These are phyloP conservation scores for Macrophomina tecta DNA, from an alignment of 2,329 filamentous ascomycete species.

Conservation along the genomic window DNA sequence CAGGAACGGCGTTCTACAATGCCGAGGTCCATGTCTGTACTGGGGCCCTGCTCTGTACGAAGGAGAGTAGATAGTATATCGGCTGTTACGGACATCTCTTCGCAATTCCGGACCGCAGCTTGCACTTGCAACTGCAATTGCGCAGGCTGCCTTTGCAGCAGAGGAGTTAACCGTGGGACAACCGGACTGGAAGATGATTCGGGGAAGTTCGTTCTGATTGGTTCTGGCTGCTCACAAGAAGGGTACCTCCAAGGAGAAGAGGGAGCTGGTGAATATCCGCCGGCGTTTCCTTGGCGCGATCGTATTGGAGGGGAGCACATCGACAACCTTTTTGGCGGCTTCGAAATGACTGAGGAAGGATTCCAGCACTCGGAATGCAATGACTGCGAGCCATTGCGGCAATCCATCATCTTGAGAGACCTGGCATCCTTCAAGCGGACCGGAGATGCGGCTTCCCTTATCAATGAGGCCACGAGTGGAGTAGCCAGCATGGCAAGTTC, in stretches of 20 bases:
- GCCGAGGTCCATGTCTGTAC: neutral
- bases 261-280: neutral
- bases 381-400: slow-evolving; percentile 4
- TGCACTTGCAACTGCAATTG: slow-evolving; percentile 20
- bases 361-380: slow-evolving; percentile 12
- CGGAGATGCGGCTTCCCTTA: slow-evolving; percentile 3
- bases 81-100: neutral
- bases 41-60: neutral
- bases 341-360: slow-evolving; percentile 16
- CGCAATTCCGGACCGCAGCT: neutral
- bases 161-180: neutral
- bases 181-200: neutral
- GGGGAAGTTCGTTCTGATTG: slow-evolving; percentile 1
- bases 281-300: slow-evolving; percentile 11
- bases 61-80: slow-evolving; percentile 7
- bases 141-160: slow-evolving; percentile 3
- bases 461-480: slow-evolving; percentile 24
- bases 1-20: too few relatives aligned
- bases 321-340: slow-evolving; percentile 19
- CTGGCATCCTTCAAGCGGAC: slow-evolving; percentile 18
- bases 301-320: neutral
- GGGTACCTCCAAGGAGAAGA: neutral
- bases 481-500: slow-evolving; percentile 17
- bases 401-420: slow-evolving; percentile 19
- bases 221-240: neutral